Conservation (phyloP, 345 rosid genomes). For the Boechera stricta region DNA sequence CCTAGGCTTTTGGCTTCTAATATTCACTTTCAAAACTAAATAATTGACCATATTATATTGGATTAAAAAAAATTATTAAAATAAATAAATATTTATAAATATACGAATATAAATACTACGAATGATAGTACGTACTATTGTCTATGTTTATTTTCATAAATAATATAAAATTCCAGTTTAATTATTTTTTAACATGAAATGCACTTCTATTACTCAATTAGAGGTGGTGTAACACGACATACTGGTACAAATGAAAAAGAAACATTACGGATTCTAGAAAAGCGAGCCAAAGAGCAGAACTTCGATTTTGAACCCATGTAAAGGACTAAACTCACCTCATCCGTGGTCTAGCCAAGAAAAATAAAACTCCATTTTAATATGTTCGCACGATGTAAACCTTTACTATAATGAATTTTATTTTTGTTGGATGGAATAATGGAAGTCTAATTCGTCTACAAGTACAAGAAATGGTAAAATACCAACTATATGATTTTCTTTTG, state of each 20-base stretch:
- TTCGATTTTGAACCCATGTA: not conserved
- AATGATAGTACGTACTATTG: not conserved
- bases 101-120: not conserved
- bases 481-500: not conserved
- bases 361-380: not conserved
- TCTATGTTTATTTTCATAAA: not conserved
- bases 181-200: not conserved
- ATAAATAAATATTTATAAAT: not conserved
- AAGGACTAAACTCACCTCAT: not conserved
- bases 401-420: not conserved
- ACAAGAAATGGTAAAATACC: not conserved
- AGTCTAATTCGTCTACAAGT: not conserved
- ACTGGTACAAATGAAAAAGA: not conserved
- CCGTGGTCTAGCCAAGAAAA: not conserved
- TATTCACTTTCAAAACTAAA: not conserved
- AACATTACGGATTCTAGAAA: too few relatives aligned
- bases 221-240: not conserved
- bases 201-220: not conserved
- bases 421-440: not conserved
- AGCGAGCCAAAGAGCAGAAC: too few relatives aligned
- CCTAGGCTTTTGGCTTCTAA: constrained; percentile 4
- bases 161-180: not conserved
- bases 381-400: not conserved
- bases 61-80: not conserved
- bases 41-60: not conserved